phyloP scores from a whole-genome alignment of 768 basidiomycete species.

The Suillus hirtellus region DNA sequence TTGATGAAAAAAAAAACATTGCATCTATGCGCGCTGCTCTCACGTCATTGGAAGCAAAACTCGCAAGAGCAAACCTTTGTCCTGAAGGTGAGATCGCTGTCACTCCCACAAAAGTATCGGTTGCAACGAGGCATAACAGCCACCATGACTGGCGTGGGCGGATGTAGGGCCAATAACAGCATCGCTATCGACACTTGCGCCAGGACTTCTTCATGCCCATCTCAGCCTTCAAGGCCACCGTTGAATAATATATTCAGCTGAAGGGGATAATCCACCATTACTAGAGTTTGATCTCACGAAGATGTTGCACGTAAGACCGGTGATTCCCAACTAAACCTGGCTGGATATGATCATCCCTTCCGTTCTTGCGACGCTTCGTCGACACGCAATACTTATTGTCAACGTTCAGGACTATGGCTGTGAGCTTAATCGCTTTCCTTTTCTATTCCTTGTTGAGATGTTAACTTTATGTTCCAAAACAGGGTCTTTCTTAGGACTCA shows the following conservation, averaged over 20 bases:
- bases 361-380: background rate
- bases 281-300: conserved; percentile 2
- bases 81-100: background rate
- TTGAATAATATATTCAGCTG: background rate
- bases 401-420: background rate
- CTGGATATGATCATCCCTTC: background rate
- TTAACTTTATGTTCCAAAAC: background rate
- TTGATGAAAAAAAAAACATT: conserved; percentile 19
- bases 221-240: background rate
- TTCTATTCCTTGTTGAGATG: background rate
- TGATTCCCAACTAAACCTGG: background rate
- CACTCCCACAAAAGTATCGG: background rate
- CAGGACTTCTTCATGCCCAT: background rate
- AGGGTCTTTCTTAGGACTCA: background rate
- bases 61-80: conserved; percentile 2
- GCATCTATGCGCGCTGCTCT: conserved; percentile 26
- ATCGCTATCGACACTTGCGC: background rate
- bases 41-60: conserved; percentile 33
- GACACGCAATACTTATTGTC: background rate
- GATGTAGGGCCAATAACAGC: background rate
- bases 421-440: background rate
- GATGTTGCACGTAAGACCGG: background rate
- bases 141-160: background rate
- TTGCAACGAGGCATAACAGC: background rate
- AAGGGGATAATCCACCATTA: background rate